Conservation (phyloP, 2,329 filamentous ascomycete species). For the Xylaria sp. region DNA sequence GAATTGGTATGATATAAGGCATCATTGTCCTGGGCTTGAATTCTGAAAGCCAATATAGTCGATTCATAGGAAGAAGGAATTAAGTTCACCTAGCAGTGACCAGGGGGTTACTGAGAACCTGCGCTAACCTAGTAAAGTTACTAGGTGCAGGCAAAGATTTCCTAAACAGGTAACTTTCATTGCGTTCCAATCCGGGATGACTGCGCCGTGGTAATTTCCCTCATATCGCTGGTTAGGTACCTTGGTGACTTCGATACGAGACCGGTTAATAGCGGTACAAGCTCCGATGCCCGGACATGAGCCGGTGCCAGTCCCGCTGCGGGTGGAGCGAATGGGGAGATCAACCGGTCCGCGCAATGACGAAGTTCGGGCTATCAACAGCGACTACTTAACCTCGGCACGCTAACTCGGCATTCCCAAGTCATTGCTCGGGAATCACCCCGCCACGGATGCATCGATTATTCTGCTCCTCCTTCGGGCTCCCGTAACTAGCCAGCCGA, state of each 20-base stretch:
- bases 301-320: slow-evolving; percentile 13
- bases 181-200: no score
- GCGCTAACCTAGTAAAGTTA: no score
- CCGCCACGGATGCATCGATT: neutral
- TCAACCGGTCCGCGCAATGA: neutral
- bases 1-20: no score
- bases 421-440: neutral
- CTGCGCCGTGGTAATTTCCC: neutral
- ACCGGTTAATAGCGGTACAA: neutral
- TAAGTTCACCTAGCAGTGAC: no score
- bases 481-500: neutral
- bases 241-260: neutral
- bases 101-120: no score
- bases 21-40: no score
- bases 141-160: no score
- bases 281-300: slow-evolving; percentile 4
- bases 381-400: slow-evolving; percentile 4
- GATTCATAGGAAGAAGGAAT: no score
- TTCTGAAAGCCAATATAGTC: no score
- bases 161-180: no score
- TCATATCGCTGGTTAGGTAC: neutral
- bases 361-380: slow-evolving; percentile 9
- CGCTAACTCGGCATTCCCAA: slow-evolving; percentile 18
- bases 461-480: neutral
- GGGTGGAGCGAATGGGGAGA: neutral